Evolutionary conservation across 306 rosid species (phyloP).

Genomic region (Malus asiatica): DNA sequence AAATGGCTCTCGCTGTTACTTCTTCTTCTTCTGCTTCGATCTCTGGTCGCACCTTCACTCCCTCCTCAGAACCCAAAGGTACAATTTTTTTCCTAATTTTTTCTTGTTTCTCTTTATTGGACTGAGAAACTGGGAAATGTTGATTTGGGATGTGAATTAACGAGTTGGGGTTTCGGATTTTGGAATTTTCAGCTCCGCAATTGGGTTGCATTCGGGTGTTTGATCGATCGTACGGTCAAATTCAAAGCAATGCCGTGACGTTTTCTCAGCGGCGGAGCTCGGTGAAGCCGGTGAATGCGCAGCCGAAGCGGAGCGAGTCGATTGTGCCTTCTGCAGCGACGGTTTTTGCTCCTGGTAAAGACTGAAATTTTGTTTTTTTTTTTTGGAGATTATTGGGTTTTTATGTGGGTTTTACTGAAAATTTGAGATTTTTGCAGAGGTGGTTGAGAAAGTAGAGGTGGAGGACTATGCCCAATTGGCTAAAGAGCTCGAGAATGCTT

Average conservation of each 20-base stretch:
- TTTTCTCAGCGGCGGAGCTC: constrained; percentile 30
- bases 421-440: constrained; percentile 43
- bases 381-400: neutral
- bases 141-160: neutral
- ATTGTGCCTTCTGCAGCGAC: constrained; percentile 44
- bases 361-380: neutral
- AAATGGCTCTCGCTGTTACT: constrained; percentile 57
- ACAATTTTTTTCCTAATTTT: neutral
- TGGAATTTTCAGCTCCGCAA: constrained; percentile 43
- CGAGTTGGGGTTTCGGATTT: neutral
- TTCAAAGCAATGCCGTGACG: constrained; percentile 8
- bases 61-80: constrained; percentile 50
- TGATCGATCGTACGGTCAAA: constrained; percentile 20
- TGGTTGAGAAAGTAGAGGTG: constrained; percentile 37
- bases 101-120: neutral
- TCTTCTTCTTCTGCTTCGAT: constrained; percentile 44
- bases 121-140: neutral
- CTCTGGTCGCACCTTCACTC: constrained; percentile 30
- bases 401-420: neutral
- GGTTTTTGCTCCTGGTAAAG: constrained; percentile 40
- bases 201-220: constrained; percentile 32
- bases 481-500: constrained; percentile 49
- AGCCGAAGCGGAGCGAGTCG: constrained; percentile 40
- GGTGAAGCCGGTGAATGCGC: constrained; percentile 40
- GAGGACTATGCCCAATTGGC: constrained; percentile 46